Percentiles rank a stretch among this genome's conserved stretches.
Evolutionary conservation across 2,329 filamentous ascomycete genomes (phyloP).

Genomic region (Hortaea sp.): DNA sequence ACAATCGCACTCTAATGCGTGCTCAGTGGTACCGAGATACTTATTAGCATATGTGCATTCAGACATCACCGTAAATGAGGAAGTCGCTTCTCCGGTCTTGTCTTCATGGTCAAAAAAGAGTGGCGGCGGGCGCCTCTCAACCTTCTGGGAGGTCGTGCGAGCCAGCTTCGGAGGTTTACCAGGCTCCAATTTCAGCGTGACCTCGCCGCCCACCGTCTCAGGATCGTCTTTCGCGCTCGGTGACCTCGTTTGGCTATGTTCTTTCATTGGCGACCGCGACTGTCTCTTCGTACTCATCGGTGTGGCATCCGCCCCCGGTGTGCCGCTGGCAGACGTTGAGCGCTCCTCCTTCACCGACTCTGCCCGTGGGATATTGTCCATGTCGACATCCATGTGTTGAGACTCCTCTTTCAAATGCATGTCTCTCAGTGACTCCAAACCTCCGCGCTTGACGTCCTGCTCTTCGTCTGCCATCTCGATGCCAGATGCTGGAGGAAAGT

Average conservation of each 20-base stretch:
- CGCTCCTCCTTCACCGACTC: conserved; percentile 13
- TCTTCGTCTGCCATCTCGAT: conserved; percentile 29
- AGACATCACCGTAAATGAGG: conserved; percentile 68
- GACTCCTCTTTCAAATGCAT: conserved; percentile 37
- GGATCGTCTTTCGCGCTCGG: conserved; percentile 30
- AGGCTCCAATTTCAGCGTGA: conserved; percentile 53
- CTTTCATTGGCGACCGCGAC: conserved; percentile 19
- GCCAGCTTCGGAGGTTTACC: conserved; percentile 61
- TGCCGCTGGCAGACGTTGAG: conserved; percentile 13
- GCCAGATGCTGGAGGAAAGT: background rate
- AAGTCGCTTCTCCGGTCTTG: conserved; percentile 63
- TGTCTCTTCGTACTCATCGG: conserved; percentile 11
- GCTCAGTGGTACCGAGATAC: conserved; percentile 80
- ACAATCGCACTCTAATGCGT: conserved; percentile 93
- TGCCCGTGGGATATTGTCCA: conserved; percentile 17
- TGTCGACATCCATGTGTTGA: conserved; percentile 15
- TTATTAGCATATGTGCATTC: conserved; percentile 89
- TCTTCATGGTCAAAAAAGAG: conserved; percentile 70
- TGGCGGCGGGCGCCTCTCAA: conserved; percentile 49
- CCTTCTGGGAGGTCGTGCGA: conserved; percentile 64
- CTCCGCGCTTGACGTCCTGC: conserved; percentile 23
- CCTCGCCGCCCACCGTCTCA: conserved; percentile 49
- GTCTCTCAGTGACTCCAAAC: conserved; percentile 33
- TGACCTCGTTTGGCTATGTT: conserved; percentile 22
- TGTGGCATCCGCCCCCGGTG: conserved; percentile 9